Percentiles rank a stretch among this genome's conserved stretches.
Conservation (phyloP, 768 basidiomycete genomes). For the Lactarius hatsudake region DNA sequence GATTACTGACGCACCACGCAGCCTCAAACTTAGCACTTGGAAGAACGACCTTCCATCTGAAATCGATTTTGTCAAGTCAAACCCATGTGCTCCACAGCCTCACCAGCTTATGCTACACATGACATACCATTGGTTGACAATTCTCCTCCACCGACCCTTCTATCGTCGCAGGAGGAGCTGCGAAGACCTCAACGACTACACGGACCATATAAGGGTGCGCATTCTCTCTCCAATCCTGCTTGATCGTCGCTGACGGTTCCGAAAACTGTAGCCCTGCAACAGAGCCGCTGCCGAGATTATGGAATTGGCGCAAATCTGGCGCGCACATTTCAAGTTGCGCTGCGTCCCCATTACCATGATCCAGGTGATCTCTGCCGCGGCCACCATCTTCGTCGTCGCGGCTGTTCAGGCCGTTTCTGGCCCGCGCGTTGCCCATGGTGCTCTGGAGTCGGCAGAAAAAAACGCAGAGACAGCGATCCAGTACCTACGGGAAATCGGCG, state of each 20-base stretch:
- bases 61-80: slow-evolving; percentile 25
- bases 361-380: slow-evolving; percentile 28
- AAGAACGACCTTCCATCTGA: slow-evolving; percentile 24
- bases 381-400: slow-evolving; percentile 28
- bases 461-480: slow-evolving; percentile 16
- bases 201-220: slow-evolving; percentile 26
- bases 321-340: slow-evolving; percentile 19
- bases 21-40: slow-evolving; percentile 27
- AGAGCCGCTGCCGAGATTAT: slow-evolving; percentile 26
- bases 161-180: slow-evolving; percentile 23
- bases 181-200: slow-evolving; percentile 9
- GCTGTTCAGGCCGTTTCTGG: slow-evolving; percentile 28
- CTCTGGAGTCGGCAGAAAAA: slow-evolving; percentile 15
- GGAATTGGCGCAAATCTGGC: slow-evolving; percentile 26
- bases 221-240: not conserved
- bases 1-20: not conserved
- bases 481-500: slow-evolving; percentile 25
- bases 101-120: slow-evolving; percentile 28
- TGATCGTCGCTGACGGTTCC: not conserved
- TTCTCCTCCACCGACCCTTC: slow-evolving; percentile 28
- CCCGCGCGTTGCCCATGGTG: slow-evolving; percentile 19
- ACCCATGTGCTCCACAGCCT: slow-evolving; percentile 16
- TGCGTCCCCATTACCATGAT: slow-evolving; percentile 29
- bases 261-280: slow-evolving; percentile 21
- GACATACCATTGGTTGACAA: slow-evolving; percentile 26